A percentile compares a stretch with the other conserved stretches of the same genome.
phyloP scores from a whole-genome alignment of 768 basidiomycete species.

The Pleurotus cornucopiae region DNA sequence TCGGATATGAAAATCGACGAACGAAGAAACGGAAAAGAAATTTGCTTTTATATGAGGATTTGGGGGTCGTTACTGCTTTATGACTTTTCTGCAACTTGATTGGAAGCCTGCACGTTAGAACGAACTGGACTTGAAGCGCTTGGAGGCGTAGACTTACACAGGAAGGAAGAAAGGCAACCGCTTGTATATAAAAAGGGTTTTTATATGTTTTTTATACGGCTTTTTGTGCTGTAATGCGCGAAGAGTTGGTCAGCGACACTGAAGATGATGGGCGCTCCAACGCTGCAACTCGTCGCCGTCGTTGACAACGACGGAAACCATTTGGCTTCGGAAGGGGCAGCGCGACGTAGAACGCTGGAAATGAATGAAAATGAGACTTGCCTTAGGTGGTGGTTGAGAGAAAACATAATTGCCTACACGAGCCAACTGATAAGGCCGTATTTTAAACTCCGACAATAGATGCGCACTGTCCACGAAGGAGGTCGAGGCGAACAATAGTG shows the following conservation, averaged over 20 bases:
- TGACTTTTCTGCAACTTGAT: conserved; percentile 68
- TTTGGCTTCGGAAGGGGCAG: conserved; percentile 10
- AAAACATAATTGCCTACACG: conserved; percentile 32
- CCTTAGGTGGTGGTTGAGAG: conserved; percentile 71
- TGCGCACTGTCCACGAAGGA: neutral
- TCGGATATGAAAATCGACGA: conserved; percentile 11
- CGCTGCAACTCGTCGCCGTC: neutral
- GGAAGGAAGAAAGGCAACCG: conserved; percentile 69
- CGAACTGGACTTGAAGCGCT: conserved; percentile 8
- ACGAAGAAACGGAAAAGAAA: conserved; percentile 1
- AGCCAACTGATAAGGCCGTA: conserved; percentile 29
- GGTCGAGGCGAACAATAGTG: too few species aligned
- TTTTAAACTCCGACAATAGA: conserved; percentile 37
- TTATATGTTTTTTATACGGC: conserved; percentile 62
- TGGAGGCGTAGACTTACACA: conserved; percentile 41
- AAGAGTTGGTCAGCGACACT: conserved; percentile 10
- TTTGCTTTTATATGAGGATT: conserved; percentile 33
- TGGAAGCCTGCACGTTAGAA: conserved; percentile 4
- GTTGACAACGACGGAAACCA: neutral
- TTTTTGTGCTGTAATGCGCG: conserved; percentile 48
- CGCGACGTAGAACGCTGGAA: conserved; percentile 6
- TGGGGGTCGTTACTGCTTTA: conserved; percentile 91
- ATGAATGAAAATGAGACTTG: conserved; percentile 22
- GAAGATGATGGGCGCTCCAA: conserved; percentile 10
- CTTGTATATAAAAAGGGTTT: conserved; percentile 60